Percentiles rank a stretch among this genome's conserved stretches.
Evolutionary conservation across 768 basidiomycete genomes (phyloP).

Genomic region (Crassisporium funariophilum): DNA sequence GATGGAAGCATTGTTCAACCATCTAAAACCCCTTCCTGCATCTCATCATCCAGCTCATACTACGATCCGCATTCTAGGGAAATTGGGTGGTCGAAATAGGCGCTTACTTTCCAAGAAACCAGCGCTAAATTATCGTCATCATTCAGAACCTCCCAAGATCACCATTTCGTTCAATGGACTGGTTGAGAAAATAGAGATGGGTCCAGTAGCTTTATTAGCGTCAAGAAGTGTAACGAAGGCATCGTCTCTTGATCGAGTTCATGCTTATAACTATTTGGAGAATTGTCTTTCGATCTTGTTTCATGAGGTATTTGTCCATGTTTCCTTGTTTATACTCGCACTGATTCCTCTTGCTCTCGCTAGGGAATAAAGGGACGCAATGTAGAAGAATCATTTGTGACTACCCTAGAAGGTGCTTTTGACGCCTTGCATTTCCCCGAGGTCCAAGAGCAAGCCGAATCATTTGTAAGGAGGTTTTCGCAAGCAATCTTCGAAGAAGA

Average conservation of each 20-base stretch:
- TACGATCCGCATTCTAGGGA: slow-evolving; percentile 94
- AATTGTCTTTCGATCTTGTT: slow-evolving; percentile 70
- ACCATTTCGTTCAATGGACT: slow-evolving; percentile 75
- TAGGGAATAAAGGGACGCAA: slow-evolving; percentile 78
- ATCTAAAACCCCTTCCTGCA: slow-evolving; percentile 86
- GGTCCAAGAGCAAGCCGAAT: slow-evolving; percentile 66
- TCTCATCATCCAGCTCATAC: slow-evolving; percentile 91
- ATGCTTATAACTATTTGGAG: slow-evolving; percentile 74
- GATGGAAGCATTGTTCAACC: slow-evolving; percentile 91
- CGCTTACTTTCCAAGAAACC: slow-evolving; percentile 83
- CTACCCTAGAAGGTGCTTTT: slow-evolving; percentile 74
- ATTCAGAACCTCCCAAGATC: slow-evolving; percentile 71
- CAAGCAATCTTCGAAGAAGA: slow-evolving; percentile 76
- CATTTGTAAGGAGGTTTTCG: slow-evolving; percentile 70
- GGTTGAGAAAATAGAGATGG: slow-evolving; percentile 63
- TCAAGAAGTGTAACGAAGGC: slow-evolving; percentile 58
- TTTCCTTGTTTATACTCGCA: not conserved
- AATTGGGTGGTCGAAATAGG: slow-evolving; percentile 93
- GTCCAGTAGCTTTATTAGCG: slow-evolving; percentile 67
- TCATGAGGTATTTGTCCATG: slow-evolving; percentile 59
- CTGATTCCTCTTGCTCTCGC: slow-evolving; percentile 11
- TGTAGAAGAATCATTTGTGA: slow-evolving; percentile 71
- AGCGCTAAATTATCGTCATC: slow-evolving; percentile 66
- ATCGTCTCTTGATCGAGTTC: slow-evolving; percentile 48
- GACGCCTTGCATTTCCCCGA: slow-evolving; percentile 75